Conservation (phyloP, 2,329 filamentous ascomycete species). For the Colletotrichum siamense region DNA sequence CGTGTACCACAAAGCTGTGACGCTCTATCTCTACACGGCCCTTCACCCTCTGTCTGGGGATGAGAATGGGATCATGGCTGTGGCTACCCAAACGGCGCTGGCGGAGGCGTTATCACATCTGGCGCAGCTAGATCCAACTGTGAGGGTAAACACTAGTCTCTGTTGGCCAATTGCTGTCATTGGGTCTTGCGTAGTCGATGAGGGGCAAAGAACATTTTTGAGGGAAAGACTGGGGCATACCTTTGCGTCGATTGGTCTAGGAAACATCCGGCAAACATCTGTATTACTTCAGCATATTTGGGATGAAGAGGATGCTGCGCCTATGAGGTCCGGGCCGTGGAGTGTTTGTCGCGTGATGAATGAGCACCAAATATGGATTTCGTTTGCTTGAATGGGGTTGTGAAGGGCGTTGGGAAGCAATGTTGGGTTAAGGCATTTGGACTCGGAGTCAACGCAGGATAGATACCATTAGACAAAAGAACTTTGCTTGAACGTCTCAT, state of each 20-base stretch:
- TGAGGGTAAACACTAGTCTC: slow-evolving; percentile 43
- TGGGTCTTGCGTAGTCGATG: slow-evolving; percentile 39
- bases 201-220: slow-evolving; percentile 36
- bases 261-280: neutral
- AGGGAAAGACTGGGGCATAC: neutral
- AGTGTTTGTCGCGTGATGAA: slow-evolving; percentile 50
- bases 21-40: neutral
- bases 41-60: neutral
- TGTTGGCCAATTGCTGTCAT: slow-evolving; percentile 45
- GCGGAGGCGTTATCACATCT: neutral
- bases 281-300: slow-evolving; percentile 47
- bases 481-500: neutral
- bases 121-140: slow-evolving; percentile 33
- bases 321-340: slow-evolving; percentile 41
- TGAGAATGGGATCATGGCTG: neutral
- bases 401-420: neutral
- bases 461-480: neutral
- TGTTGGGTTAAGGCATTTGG: neutral
- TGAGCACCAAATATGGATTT: slow-evolving; percentile 52
- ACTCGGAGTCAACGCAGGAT: neutral
- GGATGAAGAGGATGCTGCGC: slow-evolving; percentile 27
- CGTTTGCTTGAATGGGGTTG: slow-evolving; percentile 42
- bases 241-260: neutral
- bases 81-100: neutral
- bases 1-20: neutral